A percentile compares a stretch with the other conserved stretches of the same genome.
phyloP scores from a whole-genome alignment of 441 rosid genomes.

The Gossypium davidsonii region DNA sequence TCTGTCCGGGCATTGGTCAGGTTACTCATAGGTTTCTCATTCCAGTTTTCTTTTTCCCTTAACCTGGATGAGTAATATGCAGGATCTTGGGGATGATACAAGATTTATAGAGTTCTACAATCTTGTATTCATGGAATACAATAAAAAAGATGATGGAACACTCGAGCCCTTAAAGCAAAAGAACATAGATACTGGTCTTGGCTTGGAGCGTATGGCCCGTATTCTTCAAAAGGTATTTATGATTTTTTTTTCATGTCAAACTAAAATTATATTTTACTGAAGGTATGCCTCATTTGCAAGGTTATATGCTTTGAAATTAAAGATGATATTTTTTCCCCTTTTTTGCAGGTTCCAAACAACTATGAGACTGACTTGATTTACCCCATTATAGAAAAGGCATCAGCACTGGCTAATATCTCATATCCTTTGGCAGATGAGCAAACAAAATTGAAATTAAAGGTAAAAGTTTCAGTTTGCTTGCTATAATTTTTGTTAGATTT shows the following conservation, averaged over 20 bases:
- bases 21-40: neutral
- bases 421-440: conserved; percentile 51
- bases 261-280: conserved; percentile 4
- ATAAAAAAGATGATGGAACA: conserved; percentile 70
- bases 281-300: neutral
- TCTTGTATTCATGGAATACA: conserved; percentile 91
- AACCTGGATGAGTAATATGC: conserved; percentile 16
- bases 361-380: conserved; percentile 93
- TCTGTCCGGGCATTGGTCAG: neutral
- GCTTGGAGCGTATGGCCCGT: conserved; percentile 86
- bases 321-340: neutral
- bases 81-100: conserved; percentile 91
- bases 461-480: conserved; percentile 20
- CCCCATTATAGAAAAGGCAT: conserved; percentile 69
- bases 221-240: conserved; percentile 68
- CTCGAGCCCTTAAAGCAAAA: conserved; percentile 84
- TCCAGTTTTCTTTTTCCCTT: neutral
- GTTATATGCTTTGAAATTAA: neutral
- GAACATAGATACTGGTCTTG: conserved; percentile 93
- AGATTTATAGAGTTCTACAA: conserved; percentile 92
- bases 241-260: conserved; percentile 7
- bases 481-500: conserved; percentile 4
- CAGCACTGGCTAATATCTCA: conserved; percentile 61
- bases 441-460: conserved; percentile 57
- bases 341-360: conserved; percentile 77